phyloP scores from a whole-genome alignment of 2,329 filamentous ascomycete species.

The Aciculosporium take region DNA sequence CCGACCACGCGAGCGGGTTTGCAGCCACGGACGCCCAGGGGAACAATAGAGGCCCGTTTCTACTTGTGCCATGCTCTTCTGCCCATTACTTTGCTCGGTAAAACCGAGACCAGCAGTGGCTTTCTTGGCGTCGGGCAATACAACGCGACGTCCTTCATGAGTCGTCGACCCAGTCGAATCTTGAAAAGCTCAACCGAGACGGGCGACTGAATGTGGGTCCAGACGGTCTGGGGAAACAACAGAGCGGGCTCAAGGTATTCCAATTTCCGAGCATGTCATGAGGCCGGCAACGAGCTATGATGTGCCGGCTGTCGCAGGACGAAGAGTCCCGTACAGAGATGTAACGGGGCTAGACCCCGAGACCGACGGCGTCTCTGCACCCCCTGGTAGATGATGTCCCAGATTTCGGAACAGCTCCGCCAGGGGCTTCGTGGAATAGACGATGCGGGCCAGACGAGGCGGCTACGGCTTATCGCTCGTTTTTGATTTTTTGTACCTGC shows the following conservation, averaged over 20 bases:
- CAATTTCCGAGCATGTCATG: neutral
- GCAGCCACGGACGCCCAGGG: neutral
- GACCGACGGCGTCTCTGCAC: constrained; percentile 8
- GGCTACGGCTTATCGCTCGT: neutral
- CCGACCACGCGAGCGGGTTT: neutral
- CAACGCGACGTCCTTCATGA: too few relatives aligned
- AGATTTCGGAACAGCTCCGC: constrained; percentile 9
- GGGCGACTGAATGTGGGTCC: too few relatives aligned
- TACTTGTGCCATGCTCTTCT: neutral
- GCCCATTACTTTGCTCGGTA: too few relatives aligned
- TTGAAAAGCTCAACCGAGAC: too few relatives aligned
- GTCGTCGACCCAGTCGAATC: neutral
- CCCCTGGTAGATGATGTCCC: constrained; percentile 7
- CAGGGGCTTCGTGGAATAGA: constrained; percentile 10
- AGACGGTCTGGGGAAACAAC: too few relatives aligned
- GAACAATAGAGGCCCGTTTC: too few relatives aligned
- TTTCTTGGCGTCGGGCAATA: neutral
- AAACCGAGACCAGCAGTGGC: too few relatives aligned
- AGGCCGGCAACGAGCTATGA: constrained; percentile 3
- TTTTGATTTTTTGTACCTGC: neutral
- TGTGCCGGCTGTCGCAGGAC: constrained; percentile 9
- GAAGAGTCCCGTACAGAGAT: constrained; percentile 9
- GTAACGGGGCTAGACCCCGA: constrained; percentile 17
- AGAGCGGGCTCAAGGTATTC: neutral
- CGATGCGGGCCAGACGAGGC: constrained; percentile 1